A percentile compares a stretch with the other conserved stretches of the same genome.
Evolutionary conservation across 176 grass and related monocot species (phyloP).

Genomic region (Carex littledalei): DNA sequence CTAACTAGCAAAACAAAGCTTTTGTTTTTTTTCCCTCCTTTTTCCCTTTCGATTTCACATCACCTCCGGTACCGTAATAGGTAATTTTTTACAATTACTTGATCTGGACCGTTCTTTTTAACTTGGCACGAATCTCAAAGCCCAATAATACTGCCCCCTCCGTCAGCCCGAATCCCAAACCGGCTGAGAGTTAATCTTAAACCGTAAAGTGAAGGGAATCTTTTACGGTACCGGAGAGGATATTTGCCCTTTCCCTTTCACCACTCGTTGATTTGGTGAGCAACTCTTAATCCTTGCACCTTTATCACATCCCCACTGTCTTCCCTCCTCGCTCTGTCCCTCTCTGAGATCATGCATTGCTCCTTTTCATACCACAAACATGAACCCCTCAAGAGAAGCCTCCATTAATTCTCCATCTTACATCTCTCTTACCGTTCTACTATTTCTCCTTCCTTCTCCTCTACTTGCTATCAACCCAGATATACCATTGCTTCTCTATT

Average conservation of each 20-base stretch:
- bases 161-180: no score
- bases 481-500: constrained; percentile 52
- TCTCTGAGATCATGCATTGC: constrained; percentile 15
- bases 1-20: background rate
- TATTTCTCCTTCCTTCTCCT: constrained; percentile 16
- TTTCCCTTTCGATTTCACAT: background rate
- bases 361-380: constrained; percentile 16
- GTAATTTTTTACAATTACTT: no score
- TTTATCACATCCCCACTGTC: background rate
- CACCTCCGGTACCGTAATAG: no score
- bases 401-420: background rate
- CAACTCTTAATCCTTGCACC: background rate
- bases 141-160: no score
- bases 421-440: background rate
- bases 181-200: no score
- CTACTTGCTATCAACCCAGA: constrained; percentile 56
- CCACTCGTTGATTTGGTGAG: constrained; percentile 8
- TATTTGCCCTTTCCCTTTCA: background rate
- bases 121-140: no score
- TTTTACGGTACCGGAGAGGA: no score
- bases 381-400: background rate
- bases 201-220: no score
- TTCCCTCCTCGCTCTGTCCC: background rate
- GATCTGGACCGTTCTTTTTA: no score
- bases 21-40: constrained; percentile 12